Conservation (phyloP, 225 moss, liverwort and hornwort species). For the Bryoerythrophyllum caledonicum region DNA sequence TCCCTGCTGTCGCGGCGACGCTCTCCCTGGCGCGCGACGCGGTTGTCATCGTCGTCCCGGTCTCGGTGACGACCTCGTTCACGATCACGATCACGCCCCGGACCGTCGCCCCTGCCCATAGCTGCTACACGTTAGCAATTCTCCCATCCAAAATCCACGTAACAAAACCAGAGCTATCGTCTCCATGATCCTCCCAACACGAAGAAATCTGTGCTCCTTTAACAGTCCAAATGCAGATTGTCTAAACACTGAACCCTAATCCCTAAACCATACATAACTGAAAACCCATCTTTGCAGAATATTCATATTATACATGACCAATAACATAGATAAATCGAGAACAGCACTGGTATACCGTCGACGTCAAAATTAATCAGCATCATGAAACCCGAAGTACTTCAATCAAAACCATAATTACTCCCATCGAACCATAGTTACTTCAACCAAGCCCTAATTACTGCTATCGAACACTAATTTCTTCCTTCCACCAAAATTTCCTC, state of each 20-base stretch:
- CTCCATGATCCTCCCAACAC: not conserved
- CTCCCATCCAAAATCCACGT: not conserved
- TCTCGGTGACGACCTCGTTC: slow-evolving; percentile 17
- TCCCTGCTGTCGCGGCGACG: slow-evolving; percentile 14
- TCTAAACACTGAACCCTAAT: not conserved
- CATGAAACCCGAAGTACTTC: not conserved
- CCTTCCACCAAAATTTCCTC: not conserved
- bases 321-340: not conserved
- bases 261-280: not conserved
- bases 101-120: slow-evolving; percentile 25
- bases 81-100: not conserved
- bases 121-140: not conserved
- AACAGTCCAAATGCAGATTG: not conserved
- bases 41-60: slow-evolving; percentile 12
- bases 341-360: not conserved
- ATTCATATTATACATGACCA: not conserved
- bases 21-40: slow-evolving; percentile 8
- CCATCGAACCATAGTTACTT: not conserved
- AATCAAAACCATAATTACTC: not conserved
- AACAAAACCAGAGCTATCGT: not conserved
- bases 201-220: not conserved
- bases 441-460: not conserved
- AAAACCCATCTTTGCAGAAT: not conserved
- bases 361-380: not conserved
- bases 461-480: not conserved